A percentile compares a stretch with the other conserved stretches of the same genome.
phyloP scores from a whole-genome alignment of 2,329 filamentous ascomycete genomes.

The Scedosporium minutisporum region DNA sequence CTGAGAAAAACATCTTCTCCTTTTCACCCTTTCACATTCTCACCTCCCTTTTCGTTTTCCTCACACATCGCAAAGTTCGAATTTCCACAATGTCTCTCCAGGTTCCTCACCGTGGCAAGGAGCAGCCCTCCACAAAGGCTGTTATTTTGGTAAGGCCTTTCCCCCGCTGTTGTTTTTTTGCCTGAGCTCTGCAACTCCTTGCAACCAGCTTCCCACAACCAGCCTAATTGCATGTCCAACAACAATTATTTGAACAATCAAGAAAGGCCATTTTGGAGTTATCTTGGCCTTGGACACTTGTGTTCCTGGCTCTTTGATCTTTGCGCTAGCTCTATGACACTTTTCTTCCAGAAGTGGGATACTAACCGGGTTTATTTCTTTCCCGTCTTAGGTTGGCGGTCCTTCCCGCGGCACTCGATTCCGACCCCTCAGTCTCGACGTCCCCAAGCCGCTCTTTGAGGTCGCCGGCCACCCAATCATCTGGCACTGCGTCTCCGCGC shows the following conservation, averaged over 20 bases:
- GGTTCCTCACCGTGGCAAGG: constrained; percentile 41
- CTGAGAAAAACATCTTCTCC: background rate
- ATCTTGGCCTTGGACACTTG: background rate
- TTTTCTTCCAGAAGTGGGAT: background rate
- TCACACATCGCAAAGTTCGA: background rate
- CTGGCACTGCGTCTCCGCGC: constrained; percentile 89
- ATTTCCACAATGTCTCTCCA: constrained; percentile 43
- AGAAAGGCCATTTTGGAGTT: background rate
- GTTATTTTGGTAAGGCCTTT: constrained; percentile 66
- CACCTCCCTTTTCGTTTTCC: background rate
- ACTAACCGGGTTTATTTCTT: constrained; percentile 18
- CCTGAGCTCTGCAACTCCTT: constrained; percentile 11
- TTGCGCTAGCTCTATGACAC: too few species aligned
- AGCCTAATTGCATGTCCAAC: too few species aligned
- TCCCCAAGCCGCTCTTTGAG: constrained; percentile 98
- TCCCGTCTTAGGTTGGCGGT: constrained; percentile 64
- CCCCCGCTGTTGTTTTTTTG: constrained; percentile 7
- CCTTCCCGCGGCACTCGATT: constrained; percentile 94
- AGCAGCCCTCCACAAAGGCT: constrained; percentile 69
- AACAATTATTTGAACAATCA: too few species aligned
- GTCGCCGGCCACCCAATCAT: constrained; percentile 97
- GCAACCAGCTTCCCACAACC: background rate
- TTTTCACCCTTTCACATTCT: background rate
- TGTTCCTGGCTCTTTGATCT: too few species aligned
- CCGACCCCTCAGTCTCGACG: constrained; percentile 85